Evolutionary conservation across 345 rosid genomes (phyloP), one percentile per base, ranked within the genome.

Genomic region (Atalantia buxifolia): DNA sequence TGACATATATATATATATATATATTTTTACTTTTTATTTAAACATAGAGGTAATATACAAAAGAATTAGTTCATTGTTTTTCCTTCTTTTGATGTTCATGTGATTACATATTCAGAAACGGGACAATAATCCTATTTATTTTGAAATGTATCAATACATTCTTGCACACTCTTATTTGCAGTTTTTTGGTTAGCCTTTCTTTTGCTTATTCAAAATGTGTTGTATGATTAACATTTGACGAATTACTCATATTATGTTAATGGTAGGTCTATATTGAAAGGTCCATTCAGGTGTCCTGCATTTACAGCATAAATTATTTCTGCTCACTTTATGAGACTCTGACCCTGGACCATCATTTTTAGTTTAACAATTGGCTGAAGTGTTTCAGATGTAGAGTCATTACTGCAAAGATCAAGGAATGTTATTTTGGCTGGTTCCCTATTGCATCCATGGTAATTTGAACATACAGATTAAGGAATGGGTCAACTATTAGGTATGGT

Each of bases 401-500:
- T 55, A 35, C 0, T 7, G 19, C 8, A 30, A 56, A 72, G 25
- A 72, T 27, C 22, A 45, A 25, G 50, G 73, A 45, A 5, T 55
- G 25, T 40, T 40, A 9, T 63, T 65, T 31, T 75, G 28, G 28
- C 24, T 61, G 25, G n/a, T 74, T 74, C 28, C 62, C 12, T 55
- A 28, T 22, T 56, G 53, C 28, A 45, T 27, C 9, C 50, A 53
- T 33, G 56, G 36, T 31, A 13, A 53, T 18, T 53, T 53, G 57
- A 35, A 13, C 1, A 30, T 22, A 24, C 14, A 55, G 35, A 66
- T 59, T 27, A 78, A 73, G 40, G 81, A 56, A 78, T 38, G 57
- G 71, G 76, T 81, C 84, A 77, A 76, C 66, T 27, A 36, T 73
- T 81, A 61, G 81, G 84, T 50, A 36, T 21, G 71, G 22, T 69